Evolutionary conservation across 768 basidiomycete genomes (phyloP).

Genomic region (Xanthoconium purpureum): DNA sequence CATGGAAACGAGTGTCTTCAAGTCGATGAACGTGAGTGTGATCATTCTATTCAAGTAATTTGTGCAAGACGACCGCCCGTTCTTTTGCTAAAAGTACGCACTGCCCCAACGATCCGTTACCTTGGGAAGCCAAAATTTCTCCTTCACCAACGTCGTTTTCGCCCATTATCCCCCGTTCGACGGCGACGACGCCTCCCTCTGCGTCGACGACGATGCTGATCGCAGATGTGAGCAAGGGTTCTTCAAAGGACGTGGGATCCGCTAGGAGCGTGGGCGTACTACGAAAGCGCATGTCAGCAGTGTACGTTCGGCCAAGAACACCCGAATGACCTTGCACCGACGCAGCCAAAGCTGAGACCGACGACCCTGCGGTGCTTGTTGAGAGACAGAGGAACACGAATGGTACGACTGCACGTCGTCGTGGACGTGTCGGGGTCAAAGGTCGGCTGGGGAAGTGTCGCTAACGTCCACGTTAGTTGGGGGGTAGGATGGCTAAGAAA

Average conservation of each 20-base stretch:
- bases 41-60: constrained; percentile 18
- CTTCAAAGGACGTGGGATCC: constrained; percentile 90
- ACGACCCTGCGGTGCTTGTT: constrained; percentile 17
- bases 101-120: constrained; percentile 12
- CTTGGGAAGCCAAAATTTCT: not conserved
- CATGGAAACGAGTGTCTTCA: too few species aligned
- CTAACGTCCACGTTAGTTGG: constrained; percentile 34
- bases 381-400: constrained; percentile 46
- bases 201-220: constrained; percentile 62
- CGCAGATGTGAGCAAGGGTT: constrained; percentile 74
- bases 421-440: constrained; percentile 65
- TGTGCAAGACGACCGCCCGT: constrained; percentile 22
- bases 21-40: not conserved
- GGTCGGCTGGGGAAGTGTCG: constrained; percentile 64
- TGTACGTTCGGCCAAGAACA: not conserved
- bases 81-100: constrained; percentile 21
- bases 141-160: constrained; percentile 18
- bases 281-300: not conserved
- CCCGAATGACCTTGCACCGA: constrained; percentile 19
- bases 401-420: constrained; percentile 58
- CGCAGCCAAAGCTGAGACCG: constrained; percentile 24
- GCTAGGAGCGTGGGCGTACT: constrained; percentile 54
- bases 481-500: not conserved
- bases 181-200: constrained; percentile 19
- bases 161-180: constrained; percentile 24